Base-by-base conservation (phyloP, 2,329 filamentous ascomycete genomes). In the Coleophoma crateriformis region DNA sequence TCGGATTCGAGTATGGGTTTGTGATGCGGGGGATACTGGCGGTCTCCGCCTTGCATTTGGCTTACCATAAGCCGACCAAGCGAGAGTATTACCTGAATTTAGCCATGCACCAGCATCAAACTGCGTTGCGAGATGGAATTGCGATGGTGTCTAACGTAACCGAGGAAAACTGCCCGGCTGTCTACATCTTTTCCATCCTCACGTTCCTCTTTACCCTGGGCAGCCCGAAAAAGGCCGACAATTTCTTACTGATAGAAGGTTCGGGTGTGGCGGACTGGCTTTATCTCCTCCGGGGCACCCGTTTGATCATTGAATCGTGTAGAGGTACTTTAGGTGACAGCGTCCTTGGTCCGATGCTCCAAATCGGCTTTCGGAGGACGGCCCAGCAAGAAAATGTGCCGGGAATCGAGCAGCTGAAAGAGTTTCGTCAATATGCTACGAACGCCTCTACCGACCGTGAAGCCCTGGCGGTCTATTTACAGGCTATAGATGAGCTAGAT, bases 11-110 rank as follows among this genome's bases (percentile, higher is more conserved):
- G 1, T 69, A 69, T 49, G 70, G 70, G 14, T 77, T 72, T 52
- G 69, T 78, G 10, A 71, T 79, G 61, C 70, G 71, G 12, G 68
- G 67, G 13, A 67, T 79, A 12, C 64, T 81, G 8, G 72, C 75
- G 7, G 56, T 79, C 11, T 44, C 41, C 13, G 41, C 41, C 5
- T 27, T 76, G 2, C 74, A 77, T 51, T 62, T 77, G 1, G 68
- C 72, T 1, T 64, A 65, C 35, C 63, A 65, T 39, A 63, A 64
- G 11, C 67, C 64, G 1, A 60, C 64, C 12, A 61, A 58, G 47
- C 60, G 59, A 11, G 62, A 66, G 19, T 60, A 54, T 33, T 73
- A 71, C 48, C 56, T 70, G 15, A 57, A 64, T 11, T 62, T 65
- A 35, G 67, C 64, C 4, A 57, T 63, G 44, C 47, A 60, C 33